These are phyloP conservation scores for Lagenidium giganteum DNA, from an alignment of 352 stramenopile genomes.

Conservation along the genomic window DNA sequence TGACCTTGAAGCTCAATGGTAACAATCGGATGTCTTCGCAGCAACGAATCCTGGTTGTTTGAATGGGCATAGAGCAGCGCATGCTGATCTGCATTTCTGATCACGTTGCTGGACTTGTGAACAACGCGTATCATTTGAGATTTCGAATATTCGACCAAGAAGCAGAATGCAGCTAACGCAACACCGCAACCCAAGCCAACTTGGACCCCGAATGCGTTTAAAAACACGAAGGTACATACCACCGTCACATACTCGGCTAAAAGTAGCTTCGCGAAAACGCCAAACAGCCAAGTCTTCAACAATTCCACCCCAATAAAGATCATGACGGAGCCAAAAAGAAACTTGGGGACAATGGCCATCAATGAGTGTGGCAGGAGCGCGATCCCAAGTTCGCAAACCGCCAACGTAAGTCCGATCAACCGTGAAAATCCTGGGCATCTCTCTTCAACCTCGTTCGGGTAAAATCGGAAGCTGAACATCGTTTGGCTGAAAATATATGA, in stretches of 20 bases:
- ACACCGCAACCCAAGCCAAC: conserved; percentile 62
- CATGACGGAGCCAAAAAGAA: conserved; percentile 96
- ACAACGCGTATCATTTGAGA: conserved; percentile 49
- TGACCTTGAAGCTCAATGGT: conserved; percentile 66
- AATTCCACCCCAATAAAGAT: conserved; percentile 96
- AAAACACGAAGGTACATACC: conserved; percentile 87
- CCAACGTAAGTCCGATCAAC: conserved; percentile 58
- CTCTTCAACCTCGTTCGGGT: conserved; percentile 31
- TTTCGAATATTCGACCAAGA: conserved; percentile 79
- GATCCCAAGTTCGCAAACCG: conserved; percentile 48
- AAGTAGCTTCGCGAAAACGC: conserved; percentile 52
- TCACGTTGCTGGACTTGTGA: conserved; percentile 59
- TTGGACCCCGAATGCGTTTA: conserved; percentile 90
- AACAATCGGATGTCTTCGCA: conserved; percentile 50
- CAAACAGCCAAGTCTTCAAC: conserved; percentile 78
- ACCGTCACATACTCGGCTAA: conserved; percentile 88
- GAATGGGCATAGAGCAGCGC: conserved; percentile 30
- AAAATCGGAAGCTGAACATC: conserved; percentile 79
- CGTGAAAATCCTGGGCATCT: conserved; percentile 43
- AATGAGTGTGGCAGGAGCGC: conserved; percentile 85
- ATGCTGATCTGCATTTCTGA: conserved; percentile 61
- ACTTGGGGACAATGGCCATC: conserved; percentile 91
- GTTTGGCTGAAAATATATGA: conserved; percentile 95
- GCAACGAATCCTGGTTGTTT: conserved; percentile 10
- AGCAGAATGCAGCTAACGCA: conserved; percentile 56